A percentile compares a stretch with the other conserved stretches of the same genome.
Evolutionary conservation across 164 flowering plant genomes (phyloP).

Genomic region (Berberis vulgaris): DNA sequence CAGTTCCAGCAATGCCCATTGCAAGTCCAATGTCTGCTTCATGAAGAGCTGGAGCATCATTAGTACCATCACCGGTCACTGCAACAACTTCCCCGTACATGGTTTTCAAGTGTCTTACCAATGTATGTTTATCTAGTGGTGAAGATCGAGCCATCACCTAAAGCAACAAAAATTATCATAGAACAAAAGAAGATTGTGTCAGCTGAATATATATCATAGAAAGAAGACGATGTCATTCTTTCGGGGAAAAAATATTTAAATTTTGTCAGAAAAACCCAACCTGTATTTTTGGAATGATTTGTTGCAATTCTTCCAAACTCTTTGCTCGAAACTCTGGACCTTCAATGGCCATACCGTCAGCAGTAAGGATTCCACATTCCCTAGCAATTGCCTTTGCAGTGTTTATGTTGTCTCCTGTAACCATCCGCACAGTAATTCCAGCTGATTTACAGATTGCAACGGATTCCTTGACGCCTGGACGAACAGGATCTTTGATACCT

Average conservation of each 20-base stretch:
- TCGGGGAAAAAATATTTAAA: too few relatives aligned
- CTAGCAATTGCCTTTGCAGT: constrained; percentile 97
- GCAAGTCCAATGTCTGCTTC: too few relatives aligned
- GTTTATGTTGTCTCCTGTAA: constrained; percentile 87
- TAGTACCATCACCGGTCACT: too few relatives aligned
- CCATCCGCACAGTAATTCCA: constrained; percentile 91
- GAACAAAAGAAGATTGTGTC: not conserved
- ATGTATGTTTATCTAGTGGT: too few relatives aligned
- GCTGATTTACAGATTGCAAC: constrained; percentile 88
- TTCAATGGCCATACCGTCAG: constrained; percentile 85
- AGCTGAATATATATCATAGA: not conserved
- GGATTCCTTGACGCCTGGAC: constrained; percentile 92
- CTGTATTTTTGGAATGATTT: constrained; percentile 83
- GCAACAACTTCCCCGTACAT: too few relatives aligned
- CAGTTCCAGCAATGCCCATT: too few relatives aligned
- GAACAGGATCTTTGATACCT: constrained; percentile 96
- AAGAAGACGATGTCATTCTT: too few relatives aligned
- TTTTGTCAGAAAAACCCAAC: constrained; percentile 15
- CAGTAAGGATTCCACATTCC: constrained; percentile 93
- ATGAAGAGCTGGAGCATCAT: too few relatives aligned
- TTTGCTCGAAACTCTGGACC: constrained; percentile 83
- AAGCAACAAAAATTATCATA: too few relatives aligned
- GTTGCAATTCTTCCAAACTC: constrained; percentile 57
- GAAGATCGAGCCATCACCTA: too few relatives aligned
- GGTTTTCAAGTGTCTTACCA: too few relatives aligned